Percentiles rank a stretch among this genome's conserved stretches.
These are phyloP conservation scores for Phytophthora citrophthora DNA, from an alignment of 352 stramenopile genomes.

Conservation along the genomic window DNA sequence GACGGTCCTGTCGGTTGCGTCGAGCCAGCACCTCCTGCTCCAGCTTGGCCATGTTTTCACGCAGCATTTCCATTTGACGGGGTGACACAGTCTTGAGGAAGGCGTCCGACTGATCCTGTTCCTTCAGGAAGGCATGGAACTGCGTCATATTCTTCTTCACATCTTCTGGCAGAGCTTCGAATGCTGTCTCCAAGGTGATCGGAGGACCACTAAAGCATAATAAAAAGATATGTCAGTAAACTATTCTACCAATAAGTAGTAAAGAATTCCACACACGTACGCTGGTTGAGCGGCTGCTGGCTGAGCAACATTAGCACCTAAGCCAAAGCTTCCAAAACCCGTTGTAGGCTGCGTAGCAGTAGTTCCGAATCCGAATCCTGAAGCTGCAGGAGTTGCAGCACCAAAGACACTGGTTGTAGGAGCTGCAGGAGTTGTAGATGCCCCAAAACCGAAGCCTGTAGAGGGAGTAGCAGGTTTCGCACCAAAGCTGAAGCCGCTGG, in stretches of 20 bases:
- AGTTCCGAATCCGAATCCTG: slow-evolving; percentile 27
- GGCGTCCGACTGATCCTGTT: slow-evolving; percentile 73
- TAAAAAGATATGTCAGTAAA: slow-evolving; percentile 1
- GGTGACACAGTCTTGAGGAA: slow-evolving; percentile 79
- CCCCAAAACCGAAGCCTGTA: neutral
- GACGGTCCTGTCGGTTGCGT: slow-evolving; percentile 65
- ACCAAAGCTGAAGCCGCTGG: slow-evolving; percentile 40
- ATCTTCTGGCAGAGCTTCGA: slow-evolving; percentile 70
- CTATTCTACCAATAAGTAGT: neutral
- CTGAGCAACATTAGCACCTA: slow-evolving; percentile 11
- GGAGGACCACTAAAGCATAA: slow-evolving; percentile 31
- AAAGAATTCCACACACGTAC: slow-evolving; percentile 16
- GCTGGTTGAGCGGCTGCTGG: slow-evolving; percentile 13
- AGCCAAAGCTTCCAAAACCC: slow-evolving; percentile 28
- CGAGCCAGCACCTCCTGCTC: slow-evolving; percentile 69
- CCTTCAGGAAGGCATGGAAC: slow-evolving; percentile 78
- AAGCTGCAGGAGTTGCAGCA: slow-evolving; percentile 3
- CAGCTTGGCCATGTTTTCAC: slow-evolving; percentile 60
- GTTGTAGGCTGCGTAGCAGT: slow-evolving; percentile 4
- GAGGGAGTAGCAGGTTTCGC: neutral
- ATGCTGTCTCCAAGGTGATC: slow-evolving; percentile 79
- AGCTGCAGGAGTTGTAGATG: slow-evolving; percentile 6
- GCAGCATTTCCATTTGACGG: slow-evolving; percentile 56
- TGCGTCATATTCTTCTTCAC: slow-evolving; percentile 81
- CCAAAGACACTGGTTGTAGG: slow-evolving; percentile 31